Evolutionary conservation across 352 stramenopile species (phyloP).

Genomic region (Blastocystis sp.): DNA sequence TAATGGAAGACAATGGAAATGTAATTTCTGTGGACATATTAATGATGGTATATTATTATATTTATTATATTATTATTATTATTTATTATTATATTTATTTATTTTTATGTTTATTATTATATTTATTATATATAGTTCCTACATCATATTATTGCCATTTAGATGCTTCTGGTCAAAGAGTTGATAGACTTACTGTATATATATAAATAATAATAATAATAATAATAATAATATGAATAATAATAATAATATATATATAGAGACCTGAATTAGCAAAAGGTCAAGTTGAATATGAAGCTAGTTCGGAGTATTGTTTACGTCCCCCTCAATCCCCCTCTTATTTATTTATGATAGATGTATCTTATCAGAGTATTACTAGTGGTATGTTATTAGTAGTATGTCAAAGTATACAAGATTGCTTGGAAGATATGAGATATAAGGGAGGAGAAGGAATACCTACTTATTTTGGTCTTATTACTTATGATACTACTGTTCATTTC

Average conservation of each 20-base stretch:
- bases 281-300: conserved; percentile 59
- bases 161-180: conserved; percentile 70
- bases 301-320: conserved; percentile 51
- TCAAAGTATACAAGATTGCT: conserved; percentile 51
- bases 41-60: conserved; percentile 54
- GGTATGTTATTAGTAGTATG: conserved; percentile 54
- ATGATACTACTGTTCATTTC: conserved; percentile 64
- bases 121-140: conserved; percentile 48
- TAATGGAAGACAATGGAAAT: conserved; percentile 60
- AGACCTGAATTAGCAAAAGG: conserved; percentile 57
- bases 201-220: too few species aligned
- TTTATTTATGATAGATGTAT: conserved; percentile 53
- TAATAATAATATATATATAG: too few species aligned
- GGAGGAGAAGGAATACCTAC: conserved; percentile 53
- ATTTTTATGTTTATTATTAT: too few species aligned
- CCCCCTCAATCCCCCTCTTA: conserved; percentile 10
- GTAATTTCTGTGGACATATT: conserved; percentile 64
- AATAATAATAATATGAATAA: too few species aligned
- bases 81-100: too few species aligned
- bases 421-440: conserved; percentile 53
- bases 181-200: too few species aligned
- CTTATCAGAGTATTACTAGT: conserved; percentile 48
- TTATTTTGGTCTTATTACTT: conserved; percentile 66
- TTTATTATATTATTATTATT: too few species aligned
- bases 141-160: conserved; percentile 92